These are phyloP conservation scores for Mimosa pudica DNA, from an alignment of 306 rosid genomes.

Conservation along the genomic window DNA sequence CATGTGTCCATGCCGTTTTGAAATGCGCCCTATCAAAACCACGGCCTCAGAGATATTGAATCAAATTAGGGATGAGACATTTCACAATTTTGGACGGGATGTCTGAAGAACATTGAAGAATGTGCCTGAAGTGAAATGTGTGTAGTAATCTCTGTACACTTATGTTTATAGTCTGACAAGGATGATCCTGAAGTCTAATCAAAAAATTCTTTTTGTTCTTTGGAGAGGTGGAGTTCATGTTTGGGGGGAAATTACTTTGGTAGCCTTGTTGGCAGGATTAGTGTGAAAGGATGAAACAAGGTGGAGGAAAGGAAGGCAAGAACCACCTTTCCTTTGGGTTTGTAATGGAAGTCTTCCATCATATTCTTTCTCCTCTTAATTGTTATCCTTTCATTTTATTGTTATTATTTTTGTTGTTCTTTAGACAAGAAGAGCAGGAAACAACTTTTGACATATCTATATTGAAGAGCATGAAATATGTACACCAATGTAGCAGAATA, in stretches of 20 bases:
- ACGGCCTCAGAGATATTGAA: not conserved
- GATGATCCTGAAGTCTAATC: conserved; percentile 54
- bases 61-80: conserved; percentile 29
- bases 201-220: conserved; percentile 61
- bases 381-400: not conserved
- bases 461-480: conserved; percentile 51
- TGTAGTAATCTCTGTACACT: conserved; percentile 49
- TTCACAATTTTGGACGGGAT: conserved; percentile 61
- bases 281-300: conserved; percentile 8
- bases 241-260: conserved; percentile 5
- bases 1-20: conserved; percentile 27
- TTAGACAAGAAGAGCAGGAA: conserved; percentile 42
- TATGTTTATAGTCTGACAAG: conserved; percentile 71
- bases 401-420: conserved; percentile 22
- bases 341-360: conserved; percentile 35
- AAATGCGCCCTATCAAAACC: conserved; percentile 29
- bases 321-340: conserved; percentile 50
- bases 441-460: conserved; percentile 51
- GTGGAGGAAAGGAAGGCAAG: conserved; percentile 45
- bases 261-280: conserved; percentile 15
- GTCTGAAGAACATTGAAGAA: conserved; percentile 30
- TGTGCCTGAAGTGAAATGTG: conserved; percentile 40
- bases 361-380: conserved; percentile 29
- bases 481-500: conserved; percentile 48
- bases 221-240: conserved; percentile 39